Evolutionary conservation across 768 basidiomycete genomes (phyloP), one percentile per base, ranked within the genome.

Genomic region (Naematelia encephala): DNA sequence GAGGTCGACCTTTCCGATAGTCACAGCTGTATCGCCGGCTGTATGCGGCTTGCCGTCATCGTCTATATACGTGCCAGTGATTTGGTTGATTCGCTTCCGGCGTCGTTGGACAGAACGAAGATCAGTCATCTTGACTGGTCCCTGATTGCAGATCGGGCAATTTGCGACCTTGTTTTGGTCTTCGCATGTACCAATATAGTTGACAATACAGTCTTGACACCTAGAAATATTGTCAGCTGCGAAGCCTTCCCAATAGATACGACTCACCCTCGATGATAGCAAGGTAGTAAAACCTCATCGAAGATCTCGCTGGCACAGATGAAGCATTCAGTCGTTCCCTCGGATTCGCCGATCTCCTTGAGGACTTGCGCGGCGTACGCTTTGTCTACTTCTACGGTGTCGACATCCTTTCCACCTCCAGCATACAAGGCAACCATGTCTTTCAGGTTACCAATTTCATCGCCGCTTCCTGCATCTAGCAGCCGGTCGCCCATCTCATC

Each of bases 131-230:
- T 54, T 62, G 21, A 73, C 48, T 1, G 77, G 76, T 8, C 73
- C 74, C 34, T 70, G 62, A 30, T 60, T 57, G 62, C 93, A 98
- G 0, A 85, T 87, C 2, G 92, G 92, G 70, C 93, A 96, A 19
- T 82, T 81, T 0, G 86, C 83, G 48, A 85, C 81, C 68, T 90
- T 86, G 2, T 81, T 84, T 60, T 83, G 85, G 67, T 87, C 86
- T 53, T 86, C 82, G 63, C 86, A 85, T 10, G 82, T 81, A 19
- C 83, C 82, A 25, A 96, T 81, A 67, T 85, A 87, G 10, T 85
- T 82, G 16, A 89, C 75, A 22, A 93, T 88, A 68, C 93, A 98
- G 63, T 91, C 90, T 75, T 90, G 94, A 76, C 93, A 98, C 59
- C 90, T 69, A 30, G 25, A 5, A 47, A 10, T 53, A 8, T 11